These are phyloP conservation scores for Elongisporangium senticosum DNA, from an alignment of 352 stramenopile species.

Conservation along the genomic window DNA sequence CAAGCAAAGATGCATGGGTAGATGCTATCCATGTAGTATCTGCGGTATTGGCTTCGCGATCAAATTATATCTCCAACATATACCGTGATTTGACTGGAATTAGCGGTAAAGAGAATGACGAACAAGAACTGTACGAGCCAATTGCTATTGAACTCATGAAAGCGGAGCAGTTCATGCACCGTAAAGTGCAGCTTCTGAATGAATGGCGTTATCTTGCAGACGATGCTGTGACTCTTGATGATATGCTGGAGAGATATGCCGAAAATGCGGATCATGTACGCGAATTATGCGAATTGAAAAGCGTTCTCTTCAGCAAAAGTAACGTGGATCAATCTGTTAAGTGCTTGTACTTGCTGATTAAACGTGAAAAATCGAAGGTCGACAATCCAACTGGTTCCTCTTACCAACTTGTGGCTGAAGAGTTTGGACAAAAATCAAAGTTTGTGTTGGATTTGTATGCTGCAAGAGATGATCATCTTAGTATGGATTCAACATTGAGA, in stretches of 20 bases:
- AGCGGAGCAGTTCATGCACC: conserved; percentile 62
- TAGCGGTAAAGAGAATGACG: conserved; percentile 1
- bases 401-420: conserved; percentile 25
- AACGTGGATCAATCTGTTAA: conserved; percentile 32
- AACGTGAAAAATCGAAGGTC: neutral
- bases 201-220: conserved; percentile 51
- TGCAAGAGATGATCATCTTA: neutral
- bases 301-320: conserved; percentile 23
- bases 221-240: conserved; percentile 29
- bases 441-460: conserved; percentile 14
- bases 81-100: neutral
- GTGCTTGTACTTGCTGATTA: conserved; percentile 28
- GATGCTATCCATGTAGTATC: conserved; percentile 15
- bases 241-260: conserved; percentile 49
- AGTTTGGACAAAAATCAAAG: conserved; percentile 20
- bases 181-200: conserved; percentile 54
- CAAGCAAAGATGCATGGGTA: conserved; percentile 13
- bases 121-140: conserved; percentile 13
- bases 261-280: conserved; percentile 40
- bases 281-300: conserved; percentile 47
- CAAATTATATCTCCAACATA: conserved; percentile 10
- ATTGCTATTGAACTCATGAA: conserved; percentile 33
- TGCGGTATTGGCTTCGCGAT: conserved; percentile 14
- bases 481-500: neutral
- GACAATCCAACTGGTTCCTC: conserved; percentile 9